Evolutionary conservation across 1,284 basidiomycete genomes (phyloP).

Genomic region (Moesziomyces parantarcticus): DNA sequence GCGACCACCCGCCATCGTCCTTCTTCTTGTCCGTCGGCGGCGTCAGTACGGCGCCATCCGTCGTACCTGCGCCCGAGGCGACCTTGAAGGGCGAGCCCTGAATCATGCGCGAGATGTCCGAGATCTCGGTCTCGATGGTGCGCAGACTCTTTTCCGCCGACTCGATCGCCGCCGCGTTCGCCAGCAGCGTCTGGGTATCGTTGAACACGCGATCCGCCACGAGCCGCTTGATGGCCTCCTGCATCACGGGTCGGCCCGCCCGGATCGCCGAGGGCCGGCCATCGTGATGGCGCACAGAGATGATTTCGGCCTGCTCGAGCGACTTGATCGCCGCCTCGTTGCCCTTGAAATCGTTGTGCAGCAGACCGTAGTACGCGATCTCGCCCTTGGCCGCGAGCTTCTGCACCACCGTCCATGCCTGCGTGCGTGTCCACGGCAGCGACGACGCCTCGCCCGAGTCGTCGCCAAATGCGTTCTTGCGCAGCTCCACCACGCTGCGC

Average conservation of each 20-base stretch:
- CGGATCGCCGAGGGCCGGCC: constrained; percentile 86
- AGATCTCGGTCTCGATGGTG: constrained; percentile 80
- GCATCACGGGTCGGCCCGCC: constrained; percentile 89
- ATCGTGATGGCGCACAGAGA: constrained; percentile 80
- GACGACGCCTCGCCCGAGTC: constrained; percentile 84
- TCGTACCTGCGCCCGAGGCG: constrained; percentile 47
- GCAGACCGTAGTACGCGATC: constrained; percentile 83
- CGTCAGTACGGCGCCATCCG: constrained; percentile 18
- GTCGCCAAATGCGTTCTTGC: constrained; percentile 92
- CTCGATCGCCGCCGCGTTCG: constrained; percentile 72
- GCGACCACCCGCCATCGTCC: constrained; percentile 4
- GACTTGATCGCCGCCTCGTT: constrained; percentile 82
- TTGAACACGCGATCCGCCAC: constrained; percentile 82
- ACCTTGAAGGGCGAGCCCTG: constrained; percentile 66
- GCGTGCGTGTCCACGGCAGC: constrained; percentile 84
- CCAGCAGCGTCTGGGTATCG: constrained; percentile 80
- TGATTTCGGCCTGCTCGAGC: constrained; percentile 90
- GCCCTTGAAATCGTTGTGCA: constrained; percentile 90
- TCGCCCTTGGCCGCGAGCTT: constrained; percentile 78
- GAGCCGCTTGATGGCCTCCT: constrained; percentile 83
- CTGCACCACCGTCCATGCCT: constrained; percentile 87
- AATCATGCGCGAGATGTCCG: constrained; percentile 55
- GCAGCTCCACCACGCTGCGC: constrained; percentile 81
- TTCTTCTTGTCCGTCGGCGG: constrained; percentile 8
- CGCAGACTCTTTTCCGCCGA: constrained; percentile 77